Conservation (phyloP, 148 eudicot species). For the Cornus controversa region DNA sequence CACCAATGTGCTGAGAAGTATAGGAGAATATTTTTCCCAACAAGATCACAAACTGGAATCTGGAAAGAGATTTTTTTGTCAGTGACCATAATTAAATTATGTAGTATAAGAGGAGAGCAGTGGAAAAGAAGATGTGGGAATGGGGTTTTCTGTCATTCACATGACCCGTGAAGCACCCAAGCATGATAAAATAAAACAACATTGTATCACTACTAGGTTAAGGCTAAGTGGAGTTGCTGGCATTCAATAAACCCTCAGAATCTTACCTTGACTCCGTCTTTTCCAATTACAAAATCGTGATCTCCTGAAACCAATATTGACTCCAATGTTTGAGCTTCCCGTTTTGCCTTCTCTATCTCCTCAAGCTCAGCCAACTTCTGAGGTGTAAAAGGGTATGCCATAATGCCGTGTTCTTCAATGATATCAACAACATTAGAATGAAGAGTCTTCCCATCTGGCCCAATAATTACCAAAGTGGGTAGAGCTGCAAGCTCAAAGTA, state of each 20-base stretch:
- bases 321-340: conserved; percentile 67
- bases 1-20: conserved; percentile 70
- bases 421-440: conserved; percentile 57
- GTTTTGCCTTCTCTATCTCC: conserved; percentile 54
- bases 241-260: background rate
- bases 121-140: background rate
- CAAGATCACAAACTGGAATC: conserved; percentile 53
- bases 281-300: conserved; percentile 59
- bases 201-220: background rate
- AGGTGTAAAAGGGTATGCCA: conserved; percentile 75
- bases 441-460: conserved; percentile 77
- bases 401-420: conserved; percentile 57
- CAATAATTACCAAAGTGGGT: conserved; percentile 64
- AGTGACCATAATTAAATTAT: background rate
- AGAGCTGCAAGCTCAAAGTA: conserved; percentile 60
- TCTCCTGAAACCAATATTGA: conserved; percentile 68
- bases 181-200: background rate
- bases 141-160: background rate
- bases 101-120: background rate
- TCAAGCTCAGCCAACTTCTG: conserved; percentile 69
- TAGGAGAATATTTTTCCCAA: conserved; percentile 45
- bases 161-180: background rate
- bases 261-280: conserved; percentile 57
- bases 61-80: conserved; percentile 6
- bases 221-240: background rate